Conservation (phyloP, 768 basidiomycete species). For the Saitozyma sp. region DNA sequence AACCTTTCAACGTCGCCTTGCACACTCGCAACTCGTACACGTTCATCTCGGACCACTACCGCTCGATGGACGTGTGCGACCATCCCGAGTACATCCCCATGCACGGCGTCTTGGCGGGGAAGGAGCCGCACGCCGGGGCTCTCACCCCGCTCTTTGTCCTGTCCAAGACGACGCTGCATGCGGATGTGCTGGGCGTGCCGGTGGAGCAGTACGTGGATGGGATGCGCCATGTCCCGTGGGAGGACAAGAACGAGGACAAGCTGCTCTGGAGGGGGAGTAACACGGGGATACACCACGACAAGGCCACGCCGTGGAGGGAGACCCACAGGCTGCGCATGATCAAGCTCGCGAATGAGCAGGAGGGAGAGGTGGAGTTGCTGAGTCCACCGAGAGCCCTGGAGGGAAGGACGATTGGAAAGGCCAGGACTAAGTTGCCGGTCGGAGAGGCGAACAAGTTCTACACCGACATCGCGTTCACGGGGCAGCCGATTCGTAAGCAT, state of each 20-base stretch:
- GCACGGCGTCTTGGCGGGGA: slow-evolving; percentile 50
- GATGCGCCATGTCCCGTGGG: slow-evolving; percentile 36
- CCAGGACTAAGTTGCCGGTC: slow-evolving; percentile 2
- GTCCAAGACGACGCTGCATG: slow-evolving; percentile 42
- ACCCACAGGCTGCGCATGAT: slow-evolving; percentile 46
- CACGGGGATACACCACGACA: slow-evolving; percentile 37
- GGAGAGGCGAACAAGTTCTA: slow-evolving; percentile 19
- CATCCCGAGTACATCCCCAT: slow-evolving; percentile 51
- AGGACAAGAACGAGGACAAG: slow-evolving; percentile 28
- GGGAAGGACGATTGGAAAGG: slow-evolving; percentile 3
- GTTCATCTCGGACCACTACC: slow-evolving; percentile 49
- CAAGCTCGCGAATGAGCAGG: slow-evolving; percentile 19
- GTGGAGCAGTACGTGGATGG: slow-evolving; percentile 44
- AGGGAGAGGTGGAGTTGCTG: slow-evolving; percentile 13
- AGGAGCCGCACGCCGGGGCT: slow-evolving; percentile 20
- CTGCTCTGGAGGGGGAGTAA: slow-evolving; percentile 50
- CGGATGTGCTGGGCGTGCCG: slow-evolving; percentile 47
- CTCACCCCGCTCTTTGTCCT: slow-evolving; percentile 45
- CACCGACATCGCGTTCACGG: slow-evolving; percentile 42
- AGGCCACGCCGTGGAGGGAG: slow-evolving; percentile 33
- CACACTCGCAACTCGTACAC: slow-evolving; percentile 15
- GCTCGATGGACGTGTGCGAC: slow-evolving; percentile 52
- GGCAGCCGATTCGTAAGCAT: slow-evolving; percentile 39
- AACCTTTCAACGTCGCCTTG: slow-evolving; percentile 4
- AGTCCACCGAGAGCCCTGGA: slow-evolving; percentile 13